Evolutionary conservation across 1,284 basidiomycete species (phyloP), one percentile per base, ranked within the genome.

Genomic region (Ceratobasidium papillatum): DNA sequence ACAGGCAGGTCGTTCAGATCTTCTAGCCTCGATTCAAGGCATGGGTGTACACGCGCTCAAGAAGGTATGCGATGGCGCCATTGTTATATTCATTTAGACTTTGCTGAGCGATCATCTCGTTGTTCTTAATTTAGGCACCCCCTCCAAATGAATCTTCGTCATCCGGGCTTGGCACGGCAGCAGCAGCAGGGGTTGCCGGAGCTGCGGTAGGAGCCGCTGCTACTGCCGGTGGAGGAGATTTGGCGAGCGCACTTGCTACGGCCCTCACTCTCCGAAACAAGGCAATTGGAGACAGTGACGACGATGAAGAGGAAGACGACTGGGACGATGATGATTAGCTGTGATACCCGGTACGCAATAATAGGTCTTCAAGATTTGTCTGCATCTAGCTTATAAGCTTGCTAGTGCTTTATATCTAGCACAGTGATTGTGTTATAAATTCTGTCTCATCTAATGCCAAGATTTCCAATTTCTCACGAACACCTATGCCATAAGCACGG

Each of bases 291-390:
- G 94, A 95, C 78, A 94, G 90, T 63, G 77, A 83, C 78, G 94
- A 96, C 78, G 94, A 95, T 1, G 95, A 98, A 51, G 95, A 96
- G 12, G 93, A 94, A 5, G 93, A 94, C 71, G 93, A 94, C 75
- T 95, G 94, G 94, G 94, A 94, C 82, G 62, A 68, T 65, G 45
- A 65, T n/a, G 49, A 62, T 12, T 30, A 25, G 25, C 9, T 1
- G 34, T 38, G 5, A 8, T 59, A 9, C 5, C n/a, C 32, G 7
- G 5, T 22, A 22, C 11, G 3, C 17, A 7, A 59, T 59, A 38
- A 3, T 22, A 34, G 7, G 34, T 38, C 32, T 17, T 19, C 49
- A 22, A 25, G 38, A n/a, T n/a, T n/a, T n/a, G n/a, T n/a, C n/a
- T n/a, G n/a, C n/a, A n/a, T n/a, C n/a, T n/a, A n/a, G n/a, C n/a